Conservation (phyloP, 2,329 filamentous ascomycete species). For the Xylaria sp. region DNA sequence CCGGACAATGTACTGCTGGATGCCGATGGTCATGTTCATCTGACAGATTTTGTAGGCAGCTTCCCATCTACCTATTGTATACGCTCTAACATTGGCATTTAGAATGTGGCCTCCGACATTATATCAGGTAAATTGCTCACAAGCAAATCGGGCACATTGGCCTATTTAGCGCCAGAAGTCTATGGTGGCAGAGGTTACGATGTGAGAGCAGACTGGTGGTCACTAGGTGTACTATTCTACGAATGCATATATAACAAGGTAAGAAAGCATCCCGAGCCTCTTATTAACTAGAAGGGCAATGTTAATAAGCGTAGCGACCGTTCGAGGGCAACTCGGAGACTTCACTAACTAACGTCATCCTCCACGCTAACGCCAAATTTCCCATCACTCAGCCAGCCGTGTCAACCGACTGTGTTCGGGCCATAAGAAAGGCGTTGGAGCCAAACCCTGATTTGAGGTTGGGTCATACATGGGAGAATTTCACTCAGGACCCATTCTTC, state of each 20-base stretch:
- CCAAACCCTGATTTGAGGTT: slow-evolving; percentile 83
- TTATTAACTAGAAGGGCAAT: background rate
- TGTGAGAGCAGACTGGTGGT: slow-evolving; percentile 97
- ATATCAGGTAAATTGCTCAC: slow-evolving; percentile 83
- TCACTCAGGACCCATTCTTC: slow-evolving; percentile 91
- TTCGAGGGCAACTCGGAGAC: slow-evolving; percentile 92
- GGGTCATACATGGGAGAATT: slow-evolving; percentile 86
- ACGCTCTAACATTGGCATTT: slow-evolving; percentile 47
- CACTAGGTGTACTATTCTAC: slow-evolving; percentile 95
- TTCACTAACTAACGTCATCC: slow-evolving; percentile 80
- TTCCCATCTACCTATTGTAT: background rate
- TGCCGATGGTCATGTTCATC: slow-evolving; percentile 90
- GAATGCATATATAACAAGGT: slow-evolving; percentile 99
- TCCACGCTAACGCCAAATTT: slow-evolving; percentile 83
- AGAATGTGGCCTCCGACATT: slow-evolving; percentile 98
- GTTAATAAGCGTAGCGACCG: slow-evolving; percentile 72
- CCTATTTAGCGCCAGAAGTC: slow-evolving; percentile 95
- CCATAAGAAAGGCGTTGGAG: slow-evolving; percentile 85
- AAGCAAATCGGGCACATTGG: slow-evolving; percentile 95
- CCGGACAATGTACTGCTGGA: slow-evolving; percentile 91
- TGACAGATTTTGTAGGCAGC: slow-evolving; percentile 89
- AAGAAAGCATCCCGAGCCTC: slow-evolving; percentile 43
- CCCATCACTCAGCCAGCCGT: slow-evolving; percentile 94
- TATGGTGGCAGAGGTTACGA: slow-evolving; percentile 91
- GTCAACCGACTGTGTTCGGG: slow-evolving; percentile 85